Evolutionary conservation across 305 asterid species (phyloP), one percentile per base, ranked within the genome.

Genomic region (Stenogyne calaminthoides): DNA sequence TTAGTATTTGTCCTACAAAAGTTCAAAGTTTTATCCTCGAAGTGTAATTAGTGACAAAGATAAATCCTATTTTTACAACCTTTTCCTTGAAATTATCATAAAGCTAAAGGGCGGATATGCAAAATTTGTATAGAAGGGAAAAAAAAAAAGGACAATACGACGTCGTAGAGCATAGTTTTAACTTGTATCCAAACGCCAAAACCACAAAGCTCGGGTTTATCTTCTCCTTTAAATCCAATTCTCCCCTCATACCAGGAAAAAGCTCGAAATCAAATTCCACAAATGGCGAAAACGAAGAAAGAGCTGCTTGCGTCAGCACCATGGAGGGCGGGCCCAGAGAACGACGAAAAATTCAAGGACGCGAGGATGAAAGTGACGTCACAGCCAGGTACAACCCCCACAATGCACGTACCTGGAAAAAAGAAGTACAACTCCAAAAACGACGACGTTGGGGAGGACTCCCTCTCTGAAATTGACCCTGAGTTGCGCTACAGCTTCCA

Each of bases 401-500:
- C 84, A 11, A 90, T 94, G 96, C 97, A 88, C 77, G 89, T 91
- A 62, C 95, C 95, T 5, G 93, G 92, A 0, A 86, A 85, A 84
- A 88, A 78, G 73, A 84, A 82, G 56, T 77, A 37, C 66, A 78
- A 69, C 63, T 79, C 88, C 76, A 63, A 71, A 57, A 79, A 74
- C 66, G 83, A 70, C 79, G 84, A 22, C 70, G 80, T 54, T 19
- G 83, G 66, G 3, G 89, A 81, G 32, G 91, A 82, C 6, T 86
- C 95, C 40, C 83, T 76, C 67, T 40, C 83, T 51, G 94, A 92
- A 78, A 92, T 94, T 66, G 99, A 92, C 76, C 90, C 98, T 12
- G 96, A 92, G 49, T 82, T 94, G n/a, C 99, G 98, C 39, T 94
- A 94, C 88, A 84, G 90, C 86, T 94, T 94, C 88, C 98, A 92